Conservation (phyloP, 352 stramenopile species). For the Globisporangium rhizosaccharum region DNA sequence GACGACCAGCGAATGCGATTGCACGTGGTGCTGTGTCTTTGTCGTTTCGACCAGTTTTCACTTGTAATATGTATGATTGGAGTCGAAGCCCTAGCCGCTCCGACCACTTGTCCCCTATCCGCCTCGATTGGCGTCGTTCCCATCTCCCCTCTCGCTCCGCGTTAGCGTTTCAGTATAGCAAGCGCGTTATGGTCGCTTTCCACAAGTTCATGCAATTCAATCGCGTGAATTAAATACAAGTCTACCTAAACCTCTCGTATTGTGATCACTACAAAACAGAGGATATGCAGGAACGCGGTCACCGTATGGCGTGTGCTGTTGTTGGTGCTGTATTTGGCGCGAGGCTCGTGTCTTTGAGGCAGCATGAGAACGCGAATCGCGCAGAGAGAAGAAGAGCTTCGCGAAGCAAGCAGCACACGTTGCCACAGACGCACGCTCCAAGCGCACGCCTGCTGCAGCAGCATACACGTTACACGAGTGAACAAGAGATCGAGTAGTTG, state of each 20-base stretch:
- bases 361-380: slow-evolving; percentile 2
- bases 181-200: too few species aligned
- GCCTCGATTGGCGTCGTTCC: not conserved
- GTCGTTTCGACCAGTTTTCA: not conserved
- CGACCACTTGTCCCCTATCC: slow-evolving; percentile 1
- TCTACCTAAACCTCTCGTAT: too few species aligned
- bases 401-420: slow-evolving; percentile 1
- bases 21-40: slow-evolving; percentile 6
- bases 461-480: slow-evolving; percentile 6
- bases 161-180: not conserved
- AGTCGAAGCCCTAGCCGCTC: not conserved
- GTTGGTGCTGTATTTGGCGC: not conserved
- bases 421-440: not conserved
- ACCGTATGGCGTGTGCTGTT: not conserved
- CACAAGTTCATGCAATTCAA: too few species aligned
- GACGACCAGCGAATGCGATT: slow-evolving; percentile 1
- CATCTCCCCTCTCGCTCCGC: slow-evolving; percentile 1
- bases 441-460: slow-evolving; percentile 22
- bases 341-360: slow-evolving; percentile 2
- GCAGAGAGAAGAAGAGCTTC: not conserved
- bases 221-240: too few species aligned
- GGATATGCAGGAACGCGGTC: too few species aligned
- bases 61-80: not conserved
- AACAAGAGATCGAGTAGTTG: slow-evolving; percentile 13
- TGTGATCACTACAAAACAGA: too few species aligned